Base-by-base conservation (phyloP, 2,329 filamentous ascomycete genomes). In the Aureobasidium mangrovei region DNA sequence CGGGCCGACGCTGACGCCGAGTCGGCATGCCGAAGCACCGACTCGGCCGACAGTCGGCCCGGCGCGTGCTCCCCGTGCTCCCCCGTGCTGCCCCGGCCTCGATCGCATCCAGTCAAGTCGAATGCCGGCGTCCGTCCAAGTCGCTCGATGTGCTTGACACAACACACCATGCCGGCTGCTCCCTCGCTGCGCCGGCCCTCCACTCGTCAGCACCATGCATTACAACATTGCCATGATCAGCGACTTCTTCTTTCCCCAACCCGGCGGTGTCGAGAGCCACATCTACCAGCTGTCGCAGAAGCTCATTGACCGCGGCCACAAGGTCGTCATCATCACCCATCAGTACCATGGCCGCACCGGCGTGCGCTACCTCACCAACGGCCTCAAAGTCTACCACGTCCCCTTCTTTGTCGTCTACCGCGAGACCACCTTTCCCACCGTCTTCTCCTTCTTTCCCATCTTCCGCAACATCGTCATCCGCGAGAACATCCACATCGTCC, bases 161-260 rank as follows among this genome's bases (percentile, higher is more conserved):
- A 18, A 18, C 18, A 18, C 18, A 18, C 18, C 27, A 47, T 51
- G 44, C 40, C 35, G 36, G 36, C 45, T 28, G 39, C 52, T 8
- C 24, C 32, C n/a, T 27, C 40, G 12, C 35, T 46, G 53, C 44
- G n/a, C 28, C 28, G 12, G 39, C 12, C 12, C 4, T 40, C n/a
- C 10, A 26, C 4, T 6, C 35, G 3, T 12, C 9, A 7, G 18
- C 36, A 35, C 27, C 24, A 86, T 85, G 83, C 77, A 81, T 53
- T 85, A 85, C 75, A 85, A 84, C 63, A 85, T 86, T 67, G 82
- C 83, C 57, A 98, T 98, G 93, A 88, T 96, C 70, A 91, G 91
- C 80, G 93, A 98, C 77, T 96, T 95, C 79, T 98, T 98, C 83
- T 98, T 94, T 68, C 93, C 93, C 10, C 91, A 97, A 66, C 91